Evolutionary conservation across 1,284 basidiomycete genomes (phyloP).

Genomic region (Cerioporus squamosus): DNA sequence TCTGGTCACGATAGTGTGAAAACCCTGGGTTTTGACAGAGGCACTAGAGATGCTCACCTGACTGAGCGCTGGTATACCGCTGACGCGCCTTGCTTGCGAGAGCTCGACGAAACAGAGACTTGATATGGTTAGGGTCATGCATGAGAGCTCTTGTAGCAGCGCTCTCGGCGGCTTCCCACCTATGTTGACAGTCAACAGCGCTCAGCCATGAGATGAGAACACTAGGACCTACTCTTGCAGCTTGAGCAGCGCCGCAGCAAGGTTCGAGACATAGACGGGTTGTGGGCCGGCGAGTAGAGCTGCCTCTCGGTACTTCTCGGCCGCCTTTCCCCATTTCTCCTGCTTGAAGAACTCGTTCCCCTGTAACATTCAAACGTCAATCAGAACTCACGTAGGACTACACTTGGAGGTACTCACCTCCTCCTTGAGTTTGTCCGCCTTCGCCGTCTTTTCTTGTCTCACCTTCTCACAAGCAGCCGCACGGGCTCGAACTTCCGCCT

Average conservation of each 20-base stretch:
- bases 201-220: background rate
- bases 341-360: slow-evolving; percentile 32
- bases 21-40: too few relatives aligned
- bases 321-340: slow-evolving; percentile 25
- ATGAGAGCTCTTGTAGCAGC: slow-evolving; percentile 45
- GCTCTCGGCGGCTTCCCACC: slow-evolving; percentile 47
- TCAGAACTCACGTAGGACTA: too few relatives aligned
- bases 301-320: slow-evolving; percentile 30
- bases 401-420: background rate
- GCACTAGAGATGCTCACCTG: too few relatives aligned
- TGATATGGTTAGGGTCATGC: slow-evolving; percentile 44
- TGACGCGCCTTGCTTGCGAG: slow-evolving; percentile 44
- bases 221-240: slow-evolving; percentile 41
- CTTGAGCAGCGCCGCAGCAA: slow-evolving; percentile 46
- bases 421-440: slow-evolving; percentile 14
- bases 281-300: slow-evolving; percentile 24
- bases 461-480: slow-evolving; percentile 9
- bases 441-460: slow-evolving; percentile 1
- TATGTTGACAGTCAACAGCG: slow-evolving; percentile 18
- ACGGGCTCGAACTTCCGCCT: slow-evolving; percentile 15
- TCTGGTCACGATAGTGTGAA: too few relatives aligned
- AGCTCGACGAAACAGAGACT: slow-evolving; percentile 49
- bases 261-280: slow-evolving; percentile 43
- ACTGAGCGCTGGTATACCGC: slow-evolving; percentile 40
- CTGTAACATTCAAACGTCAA: slow-evolving; percentile 4